phyloP scores from a whole-genome alignment of 2,329 filamentous ascomycete species.

The Trichoderma sp. region DNA sequence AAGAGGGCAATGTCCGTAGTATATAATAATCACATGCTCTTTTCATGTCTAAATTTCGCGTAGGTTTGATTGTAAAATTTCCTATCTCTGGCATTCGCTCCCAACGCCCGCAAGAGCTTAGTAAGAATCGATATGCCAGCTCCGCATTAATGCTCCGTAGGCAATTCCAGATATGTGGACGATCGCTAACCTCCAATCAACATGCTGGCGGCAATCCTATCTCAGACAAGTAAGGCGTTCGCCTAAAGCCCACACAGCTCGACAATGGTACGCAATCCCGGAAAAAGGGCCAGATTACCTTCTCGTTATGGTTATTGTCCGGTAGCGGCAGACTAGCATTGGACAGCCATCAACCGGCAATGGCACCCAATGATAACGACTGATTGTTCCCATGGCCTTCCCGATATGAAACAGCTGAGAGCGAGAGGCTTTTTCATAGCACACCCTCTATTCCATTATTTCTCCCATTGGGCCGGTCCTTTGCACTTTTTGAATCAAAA shows the following conservation, averaged over 20 bases:
- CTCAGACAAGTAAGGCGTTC: background rate
- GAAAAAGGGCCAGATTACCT: conserved; percentile 5
- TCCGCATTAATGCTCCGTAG: background rate
- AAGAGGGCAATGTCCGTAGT: background rate
- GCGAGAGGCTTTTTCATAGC: background rate
- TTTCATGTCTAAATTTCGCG: background rate
- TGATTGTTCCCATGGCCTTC: background rate
- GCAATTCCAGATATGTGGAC: background rate
- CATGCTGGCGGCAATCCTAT: background rate
- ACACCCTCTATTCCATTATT: background rate
- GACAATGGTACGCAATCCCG: conserved; percentile 7
- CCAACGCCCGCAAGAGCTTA: background rate
- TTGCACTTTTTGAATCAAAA: background rate
- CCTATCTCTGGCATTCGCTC: background rate
- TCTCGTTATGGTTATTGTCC: conserved; percentile 17
- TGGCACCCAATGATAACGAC: background rate
- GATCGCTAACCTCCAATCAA: background rate
- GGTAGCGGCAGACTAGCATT: conserved; percentile 16
- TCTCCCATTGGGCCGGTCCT: conserved; percentile 11
- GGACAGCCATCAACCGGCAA: background rate
- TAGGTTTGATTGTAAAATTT: background rate
- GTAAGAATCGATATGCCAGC: background rate
- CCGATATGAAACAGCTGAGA: conserved; percentile 1
- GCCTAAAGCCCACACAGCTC: background rate
- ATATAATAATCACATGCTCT: background rate